Base-by-base conservation (phyloP, 306 rosid genomes). In the Hylodesmum podocarpum region DNA sequence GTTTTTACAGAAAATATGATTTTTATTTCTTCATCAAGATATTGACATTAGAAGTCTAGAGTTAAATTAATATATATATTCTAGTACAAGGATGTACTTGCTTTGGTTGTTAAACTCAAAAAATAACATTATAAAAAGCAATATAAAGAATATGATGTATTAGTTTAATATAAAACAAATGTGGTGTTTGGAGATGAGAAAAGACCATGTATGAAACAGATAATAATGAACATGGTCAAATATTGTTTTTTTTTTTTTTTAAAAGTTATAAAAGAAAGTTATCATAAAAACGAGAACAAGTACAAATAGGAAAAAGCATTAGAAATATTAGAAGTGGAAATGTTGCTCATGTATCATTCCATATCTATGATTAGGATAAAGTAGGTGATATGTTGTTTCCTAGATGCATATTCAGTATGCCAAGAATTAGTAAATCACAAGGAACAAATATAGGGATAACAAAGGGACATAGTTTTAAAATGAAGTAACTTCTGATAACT, bases 221-320 rank as follows among this genome's bases (percentile, higher is more conserved):
- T 54, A 66, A 49, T 22, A 58, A 73, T 59, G 43, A 36, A 24
- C 44, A 72, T 34, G 27, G 33, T 50, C 41, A 78, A 40, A 71
- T 65, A 25, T 50, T 9, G 12, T 53, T 36, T 41, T 67, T 72
- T 16, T 28, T 19, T 39, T 37, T 24, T 37, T 44, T 25, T 25
- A 15, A 73, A 15, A 40, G 25, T 25, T 29, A 33, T 21, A 31
- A 27, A 62, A 31, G 11, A 74, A 74, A 40, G 24, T 19, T 58
- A 70, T 43, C 27, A 33, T 7, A 41, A 18, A 71, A 70, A 49
- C 0, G 6, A 46, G 59, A 47, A 49, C 16, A 49, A 24, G 34
- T 79, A 40, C 22, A 63, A 10, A 43, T 27, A 41, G 33, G 27
- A 5, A n/a, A 8, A 31, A 62, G 55, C 22, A 72, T 40, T 59